phyloP scores from a whole-genome alignment of 805 yeast species.

The Priceomyces haplophilus region DNA sequence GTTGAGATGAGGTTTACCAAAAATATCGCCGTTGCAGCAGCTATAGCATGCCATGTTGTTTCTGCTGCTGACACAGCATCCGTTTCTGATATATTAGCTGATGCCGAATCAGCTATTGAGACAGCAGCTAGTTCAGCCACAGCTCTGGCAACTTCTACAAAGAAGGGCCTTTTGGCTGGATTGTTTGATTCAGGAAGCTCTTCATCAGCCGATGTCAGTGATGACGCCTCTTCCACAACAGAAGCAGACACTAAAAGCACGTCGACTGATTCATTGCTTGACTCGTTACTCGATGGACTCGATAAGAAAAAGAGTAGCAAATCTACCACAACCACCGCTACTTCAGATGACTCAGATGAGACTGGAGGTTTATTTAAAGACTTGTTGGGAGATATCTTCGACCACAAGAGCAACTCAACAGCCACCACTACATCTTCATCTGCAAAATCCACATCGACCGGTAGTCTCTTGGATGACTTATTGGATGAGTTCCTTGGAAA shows the following conservation, averaged over 20 bases:
- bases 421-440: slow-evolving; percentile 7
- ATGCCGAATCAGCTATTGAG: neutral
- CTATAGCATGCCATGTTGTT: neutral
- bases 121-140: neutral
- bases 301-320: slow-evolving; percentile 1
- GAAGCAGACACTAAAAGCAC: slow-evolving; percentile 1
- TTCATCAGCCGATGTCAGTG: neutral
- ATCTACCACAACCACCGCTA: slow-evolving; percentile 5
- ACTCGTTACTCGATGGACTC: slow-evolving; percentile 3
- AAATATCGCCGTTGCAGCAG: slow-evolving; percentile 1
- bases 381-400: slow-evolving; percentile 13
- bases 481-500: slow-evolving; percentile 10
- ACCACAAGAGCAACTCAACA: slow-evolving; percentile 8
- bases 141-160: neutral
- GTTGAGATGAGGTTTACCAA: slow-evolving; percentile 2
- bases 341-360: slow-evolving; percentile 5
- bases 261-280: slow-evolving; percentile 7
- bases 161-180: neutral
- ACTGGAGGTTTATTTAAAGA: slow-evolving; percentile 10
- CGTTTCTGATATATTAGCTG: neutral
- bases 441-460: slow-evolving; percentile 10
- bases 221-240: neutral
- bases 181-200: neutral
- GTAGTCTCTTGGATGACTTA: slow-evolving; percentile 9
- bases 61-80: slow-evolving; percentile 3